These are phyloP conservation scores for Dioscorea alata DNA, from an alignment of 106 monocot species.

Conservation along the genomic window DNA sequence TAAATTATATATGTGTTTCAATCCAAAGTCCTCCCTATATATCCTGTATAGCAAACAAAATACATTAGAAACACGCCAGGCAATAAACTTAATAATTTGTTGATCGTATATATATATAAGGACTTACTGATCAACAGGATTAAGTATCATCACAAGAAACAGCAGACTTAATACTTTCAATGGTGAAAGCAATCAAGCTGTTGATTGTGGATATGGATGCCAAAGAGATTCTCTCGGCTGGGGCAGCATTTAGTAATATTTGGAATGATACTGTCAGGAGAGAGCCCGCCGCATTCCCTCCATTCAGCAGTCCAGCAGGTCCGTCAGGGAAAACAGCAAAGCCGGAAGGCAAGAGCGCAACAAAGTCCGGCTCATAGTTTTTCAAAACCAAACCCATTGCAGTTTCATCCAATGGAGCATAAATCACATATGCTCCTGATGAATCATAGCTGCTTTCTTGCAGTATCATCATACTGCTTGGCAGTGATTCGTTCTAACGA, in stretches of 20 bases:
- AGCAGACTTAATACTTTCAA: constrained; percentile 82
- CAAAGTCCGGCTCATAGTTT: constrained; percentile 87
- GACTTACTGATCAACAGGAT: constrained; percentile 5
- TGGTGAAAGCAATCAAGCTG: constrained; percentile 89
- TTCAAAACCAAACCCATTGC: constrained; percentile 90
- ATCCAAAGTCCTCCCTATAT: background rate
- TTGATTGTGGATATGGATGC: constrained; percentile 87
- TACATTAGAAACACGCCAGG: too few species aligned
- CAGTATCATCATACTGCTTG: constrained; percentile 96
- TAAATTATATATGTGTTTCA: background rate
- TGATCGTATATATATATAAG: too few species aligned
- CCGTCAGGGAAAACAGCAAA: constrained; percentile 94
- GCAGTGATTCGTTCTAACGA: constrained; percentile 60
- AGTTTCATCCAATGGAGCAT: constrained; percentile 84
- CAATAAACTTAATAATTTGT: too few species aligned
- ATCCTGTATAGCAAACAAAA: too few species aligned
- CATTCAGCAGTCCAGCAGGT: background rate
- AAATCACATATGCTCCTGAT: constrained; percentile 77
- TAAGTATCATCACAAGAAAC: constrained; percentile 39
- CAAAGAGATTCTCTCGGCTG: constrained; percentile 77
- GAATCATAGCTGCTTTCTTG: constrained; percentile 90
- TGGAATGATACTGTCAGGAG: constrained; percentile 93
- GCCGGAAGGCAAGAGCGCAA: constrained; percentile 86
- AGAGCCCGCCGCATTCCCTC: constrained; percentile 15
- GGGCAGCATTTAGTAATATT: constrained; percentile 85